These are phyloP conservation scores for Populus euphratica DNA, from an alignment of 345 rosid genomes.

Conservation along the genomic window DNA sequence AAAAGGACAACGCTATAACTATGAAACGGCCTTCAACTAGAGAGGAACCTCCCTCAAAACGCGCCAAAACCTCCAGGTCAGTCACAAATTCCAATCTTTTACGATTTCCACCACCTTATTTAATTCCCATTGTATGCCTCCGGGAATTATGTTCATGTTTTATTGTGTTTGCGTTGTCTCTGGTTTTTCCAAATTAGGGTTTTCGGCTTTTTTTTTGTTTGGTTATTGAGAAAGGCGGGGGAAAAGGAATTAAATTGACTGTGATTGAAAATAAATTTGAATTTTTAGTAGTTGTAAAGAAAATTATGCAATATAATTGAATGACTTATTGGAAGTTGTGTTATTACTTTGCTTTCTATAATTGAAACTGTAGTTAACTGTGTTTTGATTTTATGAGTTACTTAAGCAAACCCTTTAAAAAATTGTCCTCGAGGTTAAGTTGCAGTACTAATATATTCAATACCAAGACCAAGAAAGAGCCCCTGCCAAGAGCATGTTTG, in stretches of 20 bases:
- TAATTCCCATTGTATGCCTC: not conserved
- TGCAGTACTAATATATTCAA: too few relatives aligned
- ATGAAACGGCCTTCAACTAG: slow-evolving; percentile 7
- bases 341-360: too few relatives aligned
- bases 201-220: not conserved
- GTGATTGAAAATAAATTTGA: not conserved
- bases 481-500: too few relatives aligned
- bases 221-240: not conserved
- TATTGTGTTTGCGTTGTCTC: not conserved
- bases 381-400: too few relatives aligned
- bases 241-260: not conserved
- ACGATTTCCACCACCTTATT: not conserved
- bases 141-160: not conserved
- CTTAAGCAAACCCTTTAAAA: too few relatives aligned
- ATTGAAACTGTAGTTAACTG: too few relatives aligned
- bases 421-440: too few relatives aligned
- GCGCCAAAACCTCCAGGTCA: slow-evolving; percentile 11
- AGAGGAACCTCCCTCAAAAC: not conserved
- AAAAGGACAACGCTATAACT: not conserved
- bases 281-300: not conserved
- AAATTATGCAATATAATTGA: too few relatives aligned
- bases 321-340: too few relatives aligned
- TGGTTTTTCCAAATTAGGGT: not conserved
- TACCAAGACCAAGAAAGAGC: too few relatives aligned
- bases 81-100: not conserved